Conservation (phyloP, 1,284 basidiomycete genomes). For the Sanghuangporus weigelae region DNA sequence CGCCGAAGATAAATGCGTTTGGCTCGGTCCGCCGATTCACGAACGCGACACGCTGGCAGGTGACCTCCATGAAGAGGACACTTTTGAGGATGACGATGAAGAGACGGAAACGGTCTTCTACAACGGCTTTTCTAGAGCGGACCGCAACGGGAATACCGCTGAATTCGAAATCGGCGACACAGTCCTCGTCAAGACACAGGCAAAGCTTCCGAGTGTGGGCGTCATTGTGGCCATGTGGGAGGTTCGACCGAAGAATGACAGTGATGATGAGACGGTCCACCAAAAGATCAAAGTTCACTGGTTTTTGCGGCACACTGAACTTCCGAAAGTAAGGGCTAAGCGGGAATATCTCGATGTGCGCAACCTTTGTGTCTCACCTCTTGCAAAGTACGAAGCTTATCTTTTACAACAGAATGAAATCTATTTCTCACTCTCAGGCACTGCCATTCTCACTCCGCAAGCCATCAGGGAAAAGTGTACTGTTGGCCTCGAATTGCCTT, state of each 20-base stretch:
- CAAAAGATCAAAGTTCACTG: slow-evolving; percentile 61
- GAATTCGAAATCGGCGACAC: slow-evolving; percentile 56
- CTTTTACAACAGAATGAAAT: slow-evolving; percentile 52
- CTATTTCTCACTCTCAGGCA: slow-evolving; percentile 53
- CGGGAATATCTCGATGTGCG: slow-evolving; percentile 52
- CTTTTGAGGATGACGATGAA: slow-evolving; percentile 26
- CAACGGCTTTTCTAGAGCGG: slow-evolving; percentile 26
- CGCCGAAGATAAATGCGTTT: slow-evolving; percentile 30
- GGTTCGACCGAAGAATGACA: slow-evolving; percentile 30
- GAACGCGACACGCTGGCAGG: slow-evolving; percentile 33
- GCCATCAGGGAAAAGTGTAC: slow-evolving; percentile 47
- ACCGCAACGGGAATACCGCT: slow-evolving; percentile 13
- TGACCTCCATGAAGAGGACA: slow-evolving; percentile 24
- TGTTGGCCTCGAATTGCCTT: slow-evolving; percentile 33
- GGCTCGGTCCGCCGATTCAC: slow-evolving; percentile 37
- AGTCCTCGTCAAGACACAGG: slow-evolving; percentile 52
- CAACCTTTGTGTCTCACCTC: slow-evolving; percentile 11
- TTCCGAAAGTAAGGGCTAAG: slow-evolving; percentile 51
- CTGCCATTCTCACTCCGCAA: slow-evolving; percentile 42
- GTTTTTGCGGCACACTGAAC: slow-evolving; percentile 60
- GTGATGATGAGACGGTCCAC: slow-evolving; percentile 22
- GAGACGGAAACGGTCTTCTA: slow-evolving; percentile 38
- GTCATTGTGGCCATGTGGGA: slow-evolving; percentile 67
- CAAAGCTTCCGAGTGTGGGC: slow-evolving; percentile 52
- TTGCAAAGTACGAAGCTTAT: slow-evolving; percentile 1